These are phyloP conservation scores for Nicotiana paniculata DNA, from an alignment of 257 asterid genomes.

Conservation along the genomic window DNA sequence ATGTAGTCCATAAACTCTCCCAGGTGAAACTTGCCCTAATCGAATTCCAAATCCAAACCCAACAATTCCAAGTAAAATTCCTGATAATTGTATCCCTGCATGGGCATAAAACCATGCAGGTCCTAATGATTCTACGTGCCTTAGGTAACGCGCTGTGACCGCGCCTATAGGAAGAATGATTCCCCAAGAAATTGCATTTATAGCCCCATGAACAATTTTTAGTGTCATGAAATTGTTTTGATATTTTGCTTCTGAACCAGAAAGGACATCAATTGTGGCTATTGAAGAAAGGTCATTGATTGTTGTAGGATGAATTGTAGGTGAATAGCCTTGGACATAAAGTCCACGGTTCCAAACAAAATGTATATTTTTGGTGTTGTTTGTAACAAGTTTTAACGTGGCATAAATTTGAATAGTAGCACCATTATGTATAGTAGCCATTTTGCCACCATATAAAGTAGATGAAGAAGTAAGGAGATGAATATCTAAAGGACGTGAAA, in stretches of 20 bases:
- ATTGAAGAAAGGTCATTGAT: constrained; percentile 59
- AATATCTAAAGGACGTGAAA: constrained; percentile 81
- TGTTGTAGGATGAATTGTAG: constrained; percentile 69
- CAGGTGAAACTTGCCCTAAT: constrained; percentile 68
- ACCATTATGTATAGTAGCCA: constrained; percentile 79
- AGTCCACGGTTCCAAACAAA: constrained; percentile 78
- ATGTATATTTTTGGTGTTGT: constrained; percentile 57
- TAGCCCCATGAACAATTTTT: constrained; percentile 48
- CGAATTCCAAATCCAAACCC: constrained; percentile 72
- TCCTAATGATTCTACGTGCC: constrained; percentile 51
- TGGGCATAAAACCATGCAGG: constrained; percentile 80
- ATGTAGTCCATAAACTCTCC: constrained; percentile 56
- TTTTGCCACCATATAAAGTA: constrained; percentile 66
- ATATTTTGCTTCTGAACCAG: constrained; percentile 40
- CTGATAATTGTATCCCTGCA: constrained; percentile 65
- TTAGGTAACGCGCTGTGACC: constrained; percentile 57
- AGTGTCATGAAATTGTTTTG: constrained; percentile 29
- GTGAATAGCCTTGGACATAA: constrained; percentile 94
- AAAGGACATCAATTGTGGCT: constrained; percentile 55
- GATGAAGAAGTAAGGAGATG: constrained; percentile 71
- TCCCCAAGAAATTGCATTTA: constrained; percentile 80
- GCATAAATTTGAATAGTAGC: constrained; percentile 64
- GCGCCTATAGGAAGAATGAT: constrained; percentile 71
- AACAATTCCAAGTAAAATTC: constrained; percentile 53
- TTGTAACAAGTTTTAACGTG: constrained; percentile 47